A percentile compares a stretch with the other conserved stretches of the same genome.
These are phyloP conservation scores for Pneumocystis sp. DNA, from an alignment of 1,139 yeast species.

Conservation along the genomic window DNA sequence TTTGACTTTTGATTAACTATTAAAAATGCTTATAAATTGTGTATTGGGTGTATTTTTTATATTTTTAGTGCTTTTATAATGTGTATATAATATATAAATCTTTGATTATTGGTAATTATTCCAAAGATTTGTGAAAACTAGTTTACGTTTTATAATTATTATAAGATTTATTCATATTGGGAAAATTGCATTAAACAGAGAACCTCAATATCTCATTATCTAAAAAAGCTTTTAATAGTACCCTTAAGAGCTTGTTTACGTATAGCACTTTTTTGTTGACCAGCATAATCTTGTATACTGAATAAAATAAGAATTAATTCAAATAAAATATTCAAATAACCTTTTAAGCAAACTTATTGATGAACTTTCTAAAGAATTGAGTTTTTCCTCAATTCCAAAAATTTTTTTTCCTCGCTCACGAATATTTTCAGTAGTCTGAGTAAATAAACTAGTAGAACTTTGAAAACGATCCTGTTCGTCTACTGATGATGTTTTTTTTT, in stretches of 20 bases:
- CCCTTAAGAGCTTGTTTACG: background rate
- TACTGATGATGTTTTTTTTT: conserved; percentile 1
- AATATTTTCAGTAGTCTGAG: conserved; percentile 13
- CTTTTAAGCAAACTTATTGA: conserved; percentile 18
- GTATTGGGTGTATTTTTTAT: background rate
- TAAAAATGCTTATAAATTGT: background rate
- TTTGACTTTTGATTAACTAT: background rate
- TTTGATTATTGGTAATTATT: no score
- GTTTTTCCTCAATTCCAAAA: conserved; percentile 21
- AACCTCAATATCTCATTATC: background rate
- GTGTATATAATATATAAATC: background rate
- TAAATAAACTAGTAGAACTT: conserved; percentile 5
- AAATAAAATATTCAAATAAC: background rate
- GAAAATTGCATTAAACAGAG: background rate
- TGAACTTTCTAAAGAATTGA: conserved; percentile 21
- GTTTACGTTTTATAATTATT: background rate
- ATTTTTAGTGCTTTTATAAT: background rate
- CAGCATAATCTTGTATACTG: background rate
- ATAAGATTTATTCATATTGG: background rate
- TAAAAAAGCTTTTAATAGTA: background rate
- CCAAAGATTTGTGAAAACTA: background rate
- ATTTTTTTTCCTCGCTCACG: conserved; percentile 16
- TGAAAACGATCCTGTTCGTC: background rate
- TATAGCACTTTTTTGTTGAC: background rate
- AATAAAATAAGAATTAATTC: background rate